Conservation (phyloP, 2,329 filamentous ascomycete genomes). For the Aspergillus ibericus region DNA sequence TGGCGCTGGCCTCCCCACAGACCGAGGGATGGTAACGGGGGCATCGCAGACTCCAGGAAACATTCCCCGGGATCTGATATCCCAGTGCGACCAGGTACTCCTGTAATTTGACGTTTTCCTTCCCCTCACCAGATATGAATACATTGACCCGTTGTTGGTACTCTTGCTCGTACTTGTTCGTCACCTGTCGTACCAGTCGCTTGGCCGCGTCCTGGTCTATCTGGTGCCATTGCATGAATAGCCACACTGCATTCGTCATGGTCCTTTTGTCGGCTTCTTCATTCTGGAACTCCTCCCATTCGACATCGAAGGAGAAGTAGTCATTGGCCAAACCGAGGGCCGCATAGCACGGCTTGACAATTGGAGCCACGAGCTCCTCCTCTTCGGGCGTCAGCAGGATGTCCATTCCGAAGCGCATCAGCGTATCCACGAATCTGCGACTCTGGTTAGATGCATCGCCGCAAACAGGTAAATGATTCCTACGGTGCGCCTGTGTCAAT, state of each 20-base stretch:
- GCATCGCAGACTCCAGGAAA: slow-evolving; percentile 20
- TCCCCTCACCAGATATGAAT: background rate
- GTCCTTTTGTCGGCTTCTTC: background rate
- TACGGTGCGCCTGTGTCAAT: slow-evolving; percentile 20
- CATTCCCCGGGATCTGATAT: slow-evolving; percentile 18
- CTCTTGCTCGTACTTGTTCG: slow-evolving; percentile 10
- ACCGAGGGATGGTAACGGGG: slow-evolving; percentile 19
- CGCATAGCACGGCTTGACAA: slow-evolving; percentile 16
- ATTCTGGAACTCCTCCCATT: slow-evolving; percentile 16
- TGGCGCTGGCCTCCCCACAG: background rate
- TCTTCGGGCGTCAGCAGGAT: slow-evolving; percentile 12
- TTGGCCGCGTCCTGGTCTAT: slow-evolving; percentile 13
- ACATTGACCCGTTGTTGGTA: slow-evolving; percentile 9
- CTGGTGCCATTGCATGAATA: slow-evolving; percentile 19
- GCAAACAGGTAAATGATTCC: background rate
- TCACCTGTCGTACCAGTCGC: slow-evolving; percentile 7
- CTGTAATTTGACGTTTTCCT: background rate
- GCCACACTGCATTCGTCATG: slow-evolving; percentile 20
- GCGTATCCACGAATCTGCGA: slow-evolving; percentile 12
- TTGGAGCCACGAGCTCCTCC: slow-evolving; percentile 7
- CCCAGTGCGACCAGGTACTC: slow-evolving; percentile 13
- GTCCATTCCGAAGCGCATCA: slow-evolving; percentile 20
- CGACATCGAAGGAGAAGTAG: slow-evolving; percentile 20
- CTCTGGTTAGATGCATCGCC: background rate
- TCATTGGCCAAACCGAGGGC: slow-evolving; percentile 20